Percentiles rank a stretch among this genome's conserved stretches.
These are phyloP conservation scores for Akanthomyces uredinophilus DNA, from an alignment of 2,329 filamentous ascomycete species.

Conservation along the genomic window DNA sequence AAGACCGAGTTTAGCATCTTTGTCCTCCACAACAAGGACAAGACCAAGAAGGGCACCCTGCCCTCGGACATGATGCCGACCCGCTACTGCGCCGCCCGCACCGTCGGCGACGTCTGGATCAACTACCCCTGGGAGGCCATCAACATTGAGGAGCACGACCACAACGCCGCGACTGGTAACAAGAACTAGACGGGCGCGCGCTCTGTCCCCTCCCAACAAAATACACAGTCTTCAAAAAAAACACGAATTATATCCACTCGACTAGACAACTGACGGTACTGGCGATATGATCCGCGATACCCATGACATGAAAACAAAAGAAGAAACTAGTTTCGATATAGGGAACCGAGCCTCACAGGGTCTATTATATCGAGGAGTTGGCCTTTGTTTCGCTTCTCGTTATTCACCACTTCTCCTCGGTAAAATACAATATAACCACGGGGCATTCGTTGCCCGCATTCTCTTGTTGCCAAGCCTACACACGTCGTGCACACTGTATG, in stretches of 20 bases:
- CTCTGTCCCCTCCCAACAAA: background rate
- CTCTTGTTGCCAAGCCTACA: background rate
- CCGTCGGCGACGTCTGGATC: slow-evolving; percentile 94
- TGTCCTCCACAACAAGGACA: slow-evolving; percentile 98
- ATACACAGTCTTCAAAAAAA: background rate
- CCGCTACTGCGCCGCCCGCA: slow-evolving; percentile 80
- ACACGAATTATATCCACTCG: background rate
- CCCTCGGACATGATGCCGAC: slow-evolving; percentile 72
- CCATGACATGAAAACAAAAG: background rate
- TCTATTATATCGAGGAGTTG: background rate
- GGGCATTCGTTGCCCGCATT: background rate
- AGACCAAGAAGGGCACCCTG: slow-evolving; percentile 84
- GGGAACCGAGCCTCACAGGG: background rate
- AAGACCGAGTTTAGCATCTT: slow-evolving; percentile 92
- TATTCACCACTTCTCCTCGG: background rate
- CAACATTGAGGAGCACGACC: slow-evolving; percentile 90
- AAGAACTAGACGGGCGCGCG: background rate
- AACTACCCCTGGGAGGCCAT: slow-evolving; percentile 98
- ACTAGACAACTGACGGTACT: background rate
- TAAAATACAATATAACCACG: background rate
- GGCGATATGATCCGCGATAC: slow-evolving; percentile 2
- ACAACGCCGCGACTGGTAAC: background rate
- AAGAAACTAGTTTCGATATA: background rate
- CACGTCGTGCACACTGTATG: background rate
- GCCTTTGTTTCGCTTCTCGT: background rate